Conservation (phyloP, 2,329 filamentous ascomycete species). For the Madurella mycetomatis region DNA sequence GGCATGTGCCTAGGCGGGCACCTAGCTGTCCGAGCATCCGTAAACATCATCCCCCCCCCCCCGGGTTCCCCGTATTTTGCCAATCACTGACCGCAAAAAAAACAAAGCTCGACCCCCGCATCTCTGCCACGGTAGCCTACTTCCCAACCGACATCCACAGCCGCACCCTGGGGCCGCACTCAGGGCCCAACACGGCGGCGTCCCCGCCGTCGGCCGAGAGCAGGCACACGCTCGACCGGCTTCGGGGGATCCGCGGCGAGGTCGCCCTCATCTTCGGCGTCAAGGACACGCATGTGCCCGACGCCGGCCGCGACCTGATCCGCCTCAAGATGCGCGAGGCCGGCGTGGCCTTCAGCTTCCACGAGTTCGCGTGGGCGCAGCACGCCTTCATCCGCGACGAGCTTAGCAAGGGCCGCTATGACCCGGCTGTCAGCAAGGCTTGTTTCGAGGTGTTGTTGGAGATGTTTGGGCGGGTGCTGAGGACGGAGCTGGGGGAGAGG, state of each 20-base stretch:
- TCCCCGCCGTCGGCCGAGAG: constrained; percentile 35
- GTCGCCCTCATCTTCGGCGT: constrained; percentile 88
- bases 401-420: constrained; percentile 87
- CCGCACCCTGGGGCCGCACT: constrained; percentile 63
- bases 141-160: constrained; percentile 91
- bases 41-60: constrained; percentile 31
- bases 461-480: constrained; percentile 73
- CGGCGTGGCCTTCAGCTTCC: constrained; percentile 71
- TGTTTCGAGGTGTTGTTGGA: constrained; percentile 91
- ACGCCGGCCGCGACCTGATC: constrained; percentile 77
- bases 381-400: constrained; percentile 94
- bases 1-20: constrained; percentile 95
- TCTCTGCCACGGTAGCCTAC: constrained; percentile 76
- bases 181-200: constrained; percentile 43
- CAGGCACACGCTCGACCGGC: constrained; percentile 49
- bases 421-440: constrained; percentile 77
- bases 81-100: constrained; percentile 5
- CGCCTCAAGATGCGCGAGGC: constrained; percentile 74
- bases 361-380: constrained; percentile 90
- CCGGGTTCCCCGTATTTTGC: neutral
- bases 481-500: constrained; percentile 69
- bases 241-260: constrained; percentile 69
- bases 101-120: constrained; percentile 62
- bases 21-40: constrained; percentile 59
- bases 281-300: constrained; percentile 84